phyloP scores from a whole-genome alignment of 257 asterid species.

The Cinchona pubescens region DNA sequence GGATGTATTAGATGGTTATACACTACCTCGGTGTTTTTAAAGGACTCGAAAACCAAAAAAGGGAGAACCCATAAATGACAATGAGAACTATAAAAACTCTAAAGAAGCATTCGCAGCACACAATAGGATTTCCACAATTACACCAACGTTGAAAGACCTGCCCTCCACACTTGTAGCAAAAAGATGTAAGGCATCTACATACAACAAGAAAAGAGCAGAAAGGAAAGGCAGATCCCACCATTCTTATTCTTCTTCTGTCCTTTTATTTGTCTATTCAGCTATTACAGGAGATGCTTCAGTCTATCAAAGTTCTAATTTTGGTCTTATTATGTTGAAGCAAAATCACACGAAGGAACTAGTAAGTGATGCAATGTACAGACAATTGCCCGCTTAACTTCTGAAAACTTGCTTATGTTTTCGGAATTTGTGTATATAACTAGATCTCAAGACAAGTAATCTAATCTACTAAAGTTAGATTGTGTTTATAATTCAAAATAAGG shows the following conservation, averaged over 20 bases:
- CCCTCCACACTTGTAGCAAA: slow-evolving; percentile 79
- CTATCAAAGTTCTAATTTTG: not conserved
- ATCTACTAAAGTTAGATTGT: not conserved
- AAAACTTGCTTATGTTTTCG: no score
- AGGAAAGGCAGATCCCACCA: no score
- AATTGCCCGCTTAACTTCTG: not conserved
- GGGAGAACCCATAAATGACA: no score
- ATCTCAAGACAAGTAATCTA: not conserved
- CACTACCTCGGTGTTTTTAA: no score
- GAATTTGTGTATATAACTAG: no score
- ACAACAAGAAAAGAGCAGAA: slow-evolving; percentile 2
- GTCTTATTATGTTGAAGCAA: not conserved
- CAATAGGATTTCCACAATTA: no score
- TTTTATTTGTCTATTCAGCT: not conserved
- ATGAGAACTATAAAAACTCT: no score
- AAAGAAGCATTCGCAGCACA: no score
- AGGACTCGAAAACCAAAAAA: no score
- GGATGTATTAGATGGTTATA: no score
- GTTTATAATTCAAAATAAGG: not conserved
- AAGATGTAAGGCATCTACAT: slow-evolving; percentile 56
- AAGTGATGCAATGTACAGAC: not conserved
- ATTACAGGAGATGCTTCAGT: not conserved
- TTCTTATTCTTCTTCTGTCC: not conserved
- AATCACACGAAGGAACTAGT: not conserved
- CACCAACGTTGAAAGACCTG: slow-evolving; percentile 56